Percentiles rank a stretch among this genome's conserved stretches.
Evolutionary conservation across 768 basidiomycete species (phyloP).

Genomic region (Piloderma croceum): DNA sequence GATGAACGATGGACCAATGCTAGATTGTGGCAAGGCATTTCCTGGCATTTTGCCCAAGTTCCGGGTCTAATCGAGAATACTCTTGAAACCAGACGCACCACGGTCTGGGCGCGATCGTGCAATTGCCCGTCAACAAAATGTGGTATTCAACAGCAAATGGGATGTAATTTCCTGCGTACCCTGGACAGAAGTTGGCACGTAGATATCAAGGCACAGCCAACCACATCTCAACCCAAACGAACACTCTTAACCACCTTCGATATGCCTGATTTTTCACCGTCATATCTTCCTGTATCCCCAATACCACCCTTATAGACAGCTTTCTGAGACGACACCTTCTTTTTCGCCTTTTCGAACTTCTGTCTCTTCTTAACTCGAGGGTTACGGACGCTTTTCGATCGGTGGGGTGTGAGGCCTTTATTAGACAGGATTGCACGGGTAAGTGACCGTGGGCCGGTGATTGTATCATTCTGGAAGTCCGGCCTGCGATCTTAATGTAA

Average conservation of each 20-base stretch:
- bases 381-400: constrained; percentile 88
- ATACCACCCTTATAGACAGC: constrained; percentile 90
- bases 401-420: constrained; percentile 86
- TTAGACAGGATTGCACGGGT: constrained; percentile 91
- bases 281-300: constrained; percentile 64
- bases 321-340: constrained; percentile 83
- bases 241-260: constrained; percentile 85
- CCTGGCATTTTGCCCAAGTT: too few relatives aligned
- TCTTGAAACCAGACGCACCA: too few relatives aligned
- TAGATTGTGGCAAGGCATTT: too few relatives aligned
- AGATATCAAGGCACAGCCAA: neutral
- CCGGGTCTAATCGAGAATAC: too few relatives aligned
- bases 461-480: constrained; percentile 32
- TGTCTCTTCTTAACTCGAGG: constrained; percentile 96
- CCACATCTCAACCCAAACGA: constrained; percentile 44
- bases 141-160: too few relatives aligned
- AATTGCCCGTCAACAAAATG: too few relatives aligned
- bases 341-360: constrained; percentile 92
- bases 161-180: too few relatives aligned
- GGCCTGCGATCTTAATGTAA: constrained; percentile 19
- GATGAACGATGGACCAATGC: too few relatives aligned
- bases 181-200: too few relatives aligned
- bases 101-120: too few relatives aligned
- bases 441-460: constrained; percentile 77
- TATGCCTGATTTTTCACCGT: constrained; percentile 91